phyloP scores from a whole-genome alignment of 306 rosid species.

The Medicago lupulina region DNA sequence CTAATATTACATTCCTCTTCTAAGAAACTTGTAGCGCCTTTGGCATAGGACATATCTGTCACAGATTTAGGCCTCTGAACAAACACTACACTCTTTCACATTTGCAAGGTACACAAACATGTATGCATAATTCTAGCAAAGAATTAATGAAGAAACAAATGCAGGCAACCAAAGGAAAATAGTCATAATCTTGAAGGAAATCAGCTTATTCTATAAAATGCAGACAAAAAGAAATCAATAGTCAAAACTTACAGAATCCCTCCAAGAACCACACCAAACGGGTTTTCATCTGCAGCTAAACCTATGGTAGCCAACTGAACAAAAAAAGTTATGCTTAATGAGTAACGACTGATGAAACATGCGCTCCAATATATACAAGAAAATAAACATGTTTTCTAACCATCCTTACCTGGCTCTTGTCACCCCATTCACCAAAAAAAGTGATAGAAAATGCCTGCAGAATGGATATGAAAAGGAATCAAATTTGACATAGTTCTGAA shows the following conservation, averaged over 20 bases:
- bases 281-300: constrained; percentile 94
- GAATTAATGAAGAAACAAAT: constrained; percentile 4
- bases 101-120: constrained; percentile 20
- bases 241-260: constrained; percentile 79
- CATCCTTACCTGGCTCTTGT: constrained; percentile 89
- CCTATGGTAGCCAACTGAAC: constrained; percentile 91
- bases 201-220: background rate
- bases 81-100: background rate
- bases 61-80: constrained; percentile 28
- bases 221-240: constrained; percentile 19
- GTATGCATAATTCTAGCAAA: constrained; percentile 24
- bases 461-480: constrained; percentile 36
- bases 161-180: too few relatives aligned
- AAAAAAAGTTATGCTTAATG: constrained; percentile 39
- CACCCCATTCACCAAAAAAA: constrained; percentile 99
- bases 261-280: constrained; percentile 92
- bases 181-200: background rate
- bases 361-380: constrained; percentile 26
- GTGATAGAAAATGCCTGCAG: constrained; percentile 91
- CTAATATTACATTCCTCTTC: constrained; percentile 25
- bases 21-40: constrained; percentile 24
- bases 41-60: background rate
- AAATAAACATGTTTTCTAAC: background rate
- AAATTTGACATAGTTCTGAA: constrained; percentile 25
- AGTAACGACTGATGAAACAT: constrained; percentile 31